Evolutionary conservation across 805 yeast genomes (phyloP), one percentile per base, ranked within the genome.

Genomic region (Starmerella asiatica): DNA sequence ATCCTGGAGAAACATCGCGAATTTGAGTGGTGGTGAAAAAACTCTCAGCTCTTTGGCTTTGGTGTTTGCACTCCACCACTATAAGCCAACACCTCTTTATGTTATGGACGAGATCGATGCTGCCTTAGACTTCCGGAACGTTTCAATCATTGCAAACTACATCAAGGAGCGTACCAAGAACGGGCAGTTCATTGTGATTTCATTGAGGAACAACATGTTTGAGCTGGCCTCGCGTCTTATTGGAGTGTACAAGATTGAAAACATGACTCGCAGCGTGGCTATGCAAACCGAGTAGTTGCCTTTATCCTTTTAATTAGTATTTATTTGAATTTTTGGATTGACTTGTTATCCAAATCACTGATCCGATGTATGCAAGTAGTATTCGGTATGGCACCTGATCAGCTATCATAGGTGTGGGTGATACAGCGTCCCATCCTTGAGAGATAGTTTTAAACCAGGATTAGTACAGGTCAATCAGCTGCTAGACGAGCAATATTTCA

Each of bases 41-140:
- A 91, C 99, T 0, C 69, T 91, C 46, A 80, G 94, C 52, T 88
- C 97, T 0, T 67, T 91, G 53, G 97, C 98, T 0, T 66, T 91
- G 50, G 98, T 91, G 3, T 91, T 91, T 68, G 97, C 98, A 0
- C 69, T 91, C 21, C 98, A 91, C 58, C 80, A 82, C 50, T 91
- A 84, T 59, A 91, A 84, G 57, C 98, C 98, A 1, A 91, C 98
- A 0, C 98, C 98, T 5, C 63, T 91, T 36, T 91, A 91, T 57
- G 97, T 91, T 28, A 91, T 91, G 98, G 98, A 91, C 64, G 98
- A 91, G 63, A 91, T 91, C 51, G 98, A 91, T 64, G 98, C 99
- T 1, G 99, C 99, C 1, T 69, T 91, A 48, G 99, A 91, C 63
- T 91, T 91, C 62, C 68, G 96, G 57, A 91, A 91, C 53, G 98